phyloP scores from a whole-genome alignment of 345 rosid genomes.

The Arabidopsis arenosa region DNA sequence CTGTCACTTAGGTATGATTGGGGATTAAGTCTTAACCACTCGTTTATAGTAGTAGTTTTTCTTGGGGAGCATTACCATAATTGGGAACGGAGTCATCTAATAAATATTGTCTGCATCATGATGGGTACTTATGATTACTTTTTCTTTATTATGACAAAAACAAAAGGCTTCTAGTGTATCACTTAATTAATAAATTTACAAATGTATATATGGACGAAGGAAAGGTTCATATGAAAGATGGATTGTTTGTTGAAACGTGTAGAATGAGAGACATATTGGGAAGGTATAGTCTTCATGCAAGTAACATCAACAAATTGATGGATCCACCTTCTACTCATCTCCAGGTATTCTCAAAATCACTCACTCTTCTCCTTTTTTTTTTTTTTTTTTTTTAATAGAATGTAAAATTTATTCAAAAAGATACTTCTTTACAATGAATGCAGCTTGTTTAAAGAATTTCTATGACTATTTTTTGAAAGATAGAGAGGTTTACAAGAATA shows the following conservation, averaged over 20 bases:
- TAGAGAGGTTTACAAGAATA: no score
- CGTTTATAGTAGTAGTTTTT: slow-evolving; percentile 1
- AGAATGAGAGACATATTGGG: slow-evolving; percentile 86
- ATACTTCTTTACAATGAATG: no score
- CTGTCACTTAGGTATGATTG: slow-evolving; percentile 41
- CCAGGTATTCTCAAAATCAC: slow-evolving; percentile 53
- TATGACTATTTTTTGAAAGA: no score
- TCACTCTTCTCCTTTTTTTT: background rate
- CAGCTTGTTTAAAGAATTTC: no score
- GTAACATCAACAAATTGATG: slow-evolving; percentile 70
- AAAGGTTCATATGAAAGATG: slow-evolving; percentile 11
- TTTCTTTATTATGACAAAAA: background rate
- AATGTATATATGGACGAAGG: slow-evolving; percentile 19
- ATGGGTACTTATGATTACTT: slow-evolving; percentile 15
- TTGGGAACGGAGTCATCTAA: slow-evolving; percentile 8
- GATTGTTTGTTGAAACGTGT: slow-evolving; percentile 29
- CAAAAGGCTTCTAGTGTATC: slow-evolving; percentile 10
- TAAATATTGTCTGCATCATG: background rate
- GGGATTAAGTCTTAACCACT: slow-evolving; percentile 37
- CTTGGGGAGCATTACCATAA: slow-evolving; percentile 14
- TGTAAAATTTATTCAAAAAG: no score
- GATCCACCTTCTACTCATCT: slow-evolving; percentile 74
- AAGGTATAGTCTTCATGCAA: slow-evolving; percentile 70
- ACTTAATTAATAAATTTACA: slow-evolving; percentile 12
- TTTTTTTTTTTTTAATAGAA: background rate